Percentiles rank a stretch among this genome's conserved stretches.
phyloP scores from a whole-genome alignment of 2,329 filamentous ascomycete genomes.

The Erysiphe pulchra region DNA sequence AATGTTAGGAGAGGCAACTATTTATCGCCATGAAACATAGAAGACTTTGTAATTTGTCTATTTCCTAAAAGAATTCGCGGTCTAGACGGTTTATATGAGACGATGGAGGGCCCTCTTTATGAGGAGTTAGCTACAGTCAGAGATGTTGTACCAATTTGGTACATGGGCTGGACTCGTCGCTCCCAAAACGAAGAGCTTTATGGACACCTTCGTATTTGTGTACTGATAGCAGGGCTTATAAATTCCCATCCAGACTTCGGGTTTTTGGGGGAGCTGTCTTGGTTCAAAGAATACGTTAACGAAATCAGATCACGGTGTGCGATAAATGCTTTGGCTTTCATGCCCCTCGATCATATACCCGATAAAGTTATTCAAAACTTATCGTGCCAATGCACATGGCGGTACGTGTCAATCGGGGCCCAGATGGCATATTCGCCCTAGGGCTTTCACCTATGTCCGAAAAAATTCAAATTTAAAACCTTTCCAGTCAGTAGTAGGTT shows the following conservation, averaged over 20 bases:
- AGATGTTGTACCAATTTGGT: neutral
- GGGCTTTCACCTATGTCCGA: too few species aligned
- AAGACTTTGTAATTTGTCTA: neutral
- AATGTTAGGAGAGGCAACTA: too few species aligned
- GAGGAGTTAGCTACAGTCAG: neutral
- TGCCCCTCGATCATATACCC: neutral
- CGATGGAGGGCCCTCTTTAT: neutral
- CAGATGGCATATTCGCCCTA: neutral
- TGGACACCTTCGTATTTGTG: neutral
- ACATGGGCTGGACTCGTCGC: neutral
- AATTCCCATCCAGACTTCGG: neutral
- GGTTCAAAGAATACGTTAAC: neutral
- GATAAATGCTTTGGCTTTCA: neutral
- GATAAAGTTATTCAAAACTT: neutral
- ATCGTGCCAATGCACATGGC: neutral
- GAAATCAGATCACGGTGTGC: neutral
- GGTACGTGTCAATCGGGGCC: neutral
- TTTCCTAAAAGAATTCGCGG: neutral
- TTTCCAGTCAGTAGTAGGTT: too few species aligned
- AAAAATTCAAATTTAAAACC: too few species aligned
- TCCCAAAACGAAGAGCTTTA: neutral
- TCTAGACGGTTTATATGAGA: neutral
- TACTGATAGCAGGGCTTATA: neutral
- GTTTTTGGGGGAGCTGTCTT: neutral
- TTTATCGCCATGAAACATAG: neutral